phyloP scores from a whole-genome alignment of 805 yeast genomes.

The Nakazawaea ambrosiae region DNA sequence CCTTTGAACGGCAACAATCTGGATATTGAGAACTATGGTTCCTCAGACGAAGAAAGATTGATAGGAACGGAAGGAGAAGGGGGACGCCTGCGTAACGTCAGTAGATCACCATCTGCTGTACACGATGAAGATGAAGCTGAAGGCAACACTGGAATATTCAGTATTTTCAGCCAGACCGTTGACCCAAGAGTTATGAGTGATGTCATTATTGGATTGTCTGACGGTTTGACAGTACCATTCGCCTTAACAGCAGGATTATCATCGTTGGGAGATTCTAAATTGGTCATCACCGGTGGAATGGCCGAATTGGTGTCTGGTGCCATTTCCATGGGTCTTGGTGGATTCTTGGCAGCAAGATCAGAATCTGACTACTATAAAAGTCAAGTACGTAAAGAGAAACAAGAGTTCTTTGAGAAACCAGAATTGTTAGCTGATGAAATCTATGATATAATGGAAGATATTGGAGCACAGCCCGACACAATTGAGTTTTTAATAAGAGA shows the following conservation, averaged over 20 bases:
- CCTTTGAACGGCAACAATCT: conserved; percentile 3
- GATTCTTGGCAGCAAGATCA: conserved; percentile 88
- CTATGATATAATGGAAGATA: conserved; percentile 72
- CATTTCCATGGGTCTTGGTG: conserved; percentile 97
- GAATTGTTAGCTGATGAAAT: conserved; percentile 68
- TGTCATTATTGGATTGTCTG: conserved; percentile 86
- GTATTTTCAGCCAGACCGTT: conserved; percentile 42
- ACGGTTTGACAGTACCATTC: conserved; percentile 97
- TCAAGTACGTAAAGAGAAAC: conserved; percentile 66
- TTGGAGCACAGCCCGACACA: conserved; percentile 68
- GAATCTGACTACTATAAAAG: conserved; percentile 72
- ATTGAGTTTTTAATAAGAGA: conserved; percentile 69
- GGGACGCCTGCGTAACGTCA: too few relatives aligned
- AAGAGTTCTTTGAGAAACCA: conserved; percentile 56
- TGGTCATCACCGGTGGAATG: conserved; percentile 96
- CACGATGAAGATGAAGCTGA: too few relatives aligned
- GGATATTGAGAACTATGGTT: conserved; percentile 4
- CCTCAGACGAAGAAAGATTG: conserved; percentile 7
- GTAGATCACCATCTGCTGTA: too few relatives aligned
- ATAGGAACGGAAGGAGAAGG: too few relatives aligned
- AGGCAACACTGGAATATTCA: too few relatives aligned
- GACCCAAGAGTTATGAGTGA: conserved; percentile 95
- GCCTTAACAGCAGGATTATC: conserved; percentile 96
- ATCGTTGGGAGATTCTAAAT: conserved; percentile 78
- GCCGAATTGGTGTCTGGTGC: conserved; percentile 97